Base-by-base conservation (phyloP, 345 rosid species). In the Murraya koenigii region DNA sequence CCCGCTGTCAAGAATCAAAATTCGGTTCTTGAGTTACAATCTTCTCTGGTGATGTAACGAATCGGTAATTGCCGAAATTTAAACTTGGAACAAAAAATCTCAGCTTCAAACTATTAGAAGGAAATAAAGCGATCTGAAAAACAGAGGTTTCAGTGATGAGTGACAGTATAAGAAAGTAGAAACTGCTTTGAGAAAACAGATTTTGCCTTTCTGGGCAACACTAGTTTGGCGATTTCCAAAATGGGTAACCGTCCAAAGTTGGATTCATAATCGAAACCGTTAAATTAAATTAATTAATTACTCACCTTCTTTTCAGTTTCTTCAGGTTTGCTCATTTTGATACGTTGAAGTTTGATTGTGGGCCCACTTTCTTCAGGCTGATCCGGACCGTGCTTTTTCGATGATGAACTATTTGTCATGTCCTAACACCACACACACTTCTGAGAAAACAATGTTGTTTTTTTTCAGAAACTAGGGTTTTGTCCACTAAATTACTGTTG, bases 321-420 rank as follows among this genome's bases (percentile, higher is more conserved):
- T 30, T 90, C 92, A 22, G 89, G 55, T 86, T 88, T 90, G 81
- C 74, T 85, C 89, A 88, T 88, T 76, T 87, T 87, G 66, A 78
- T 79, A 68, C 82, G 82, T 74, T 76, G 83, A 7, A 88, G 78
- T 74, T 88, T 84, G 8, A 67, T 55, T 19, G 85, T 41, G 44
- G 85, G 66, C 28, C 72, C 88, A 70, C 83, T 83, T n/a, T 69
- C 75, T 69, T 82, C 87, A 47, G 83, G 84, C 28, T 82, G 87
- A 82, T 88, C 89, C 74, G 84, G 83, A 66, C 35, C 82, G 70
- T 88, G 86, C 77, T 80, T 85, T 80, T 88, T 84, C 28, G 88
- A 82, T 32, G 87, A 85, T 63, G 84, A 85, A 75, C 75, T 84
- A 55, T 71, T 77, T 76, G 74, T 84, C 89, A 80, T 86, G 8